Conservation (phyloP, 2,329 filamentous ascomycete species). For the Aspergillus felis region DNA sequence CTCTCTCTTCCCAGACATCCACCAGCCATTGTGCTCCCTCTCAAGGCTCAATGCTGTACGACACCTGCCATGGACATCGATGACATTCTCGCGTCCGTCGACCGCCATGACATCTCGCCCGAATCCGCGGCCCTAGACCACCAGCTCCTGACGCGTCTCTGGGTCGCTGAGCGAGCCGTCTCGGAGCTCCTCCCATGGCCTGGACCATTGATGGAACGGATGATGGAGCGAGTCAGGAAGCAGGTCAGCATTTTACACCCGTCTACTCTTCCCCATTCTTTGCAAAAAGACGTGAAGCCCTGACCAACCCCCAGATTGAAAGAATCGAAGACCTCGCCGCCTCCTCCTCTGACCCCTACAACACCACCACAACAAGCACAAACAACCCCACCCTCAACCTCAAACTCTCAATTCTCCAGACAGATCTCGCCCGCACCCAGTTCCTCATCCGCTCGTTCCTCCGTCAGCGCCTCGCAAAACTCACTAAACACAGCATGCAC, state of each 20-base stretch:
- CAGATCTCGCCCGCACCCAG: slow-evolving; percentile 90
- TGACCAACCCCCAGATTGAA: slow-evolving; percentile 48
- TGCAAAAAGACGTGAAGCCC: too few relatives aligned
- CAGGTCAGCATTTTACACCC: slow-evolving; percentile 43
- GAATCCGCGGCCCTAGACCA: slow-evolving; percentile 59
- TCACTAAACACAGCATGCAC: slow-evolving; percentile 50
- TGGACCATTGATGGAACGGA: slow-evolving; percentile 72
- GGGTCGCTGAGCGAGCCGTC: slow-evolving; percentile 86
- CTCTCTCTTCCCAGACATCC: not conserved
- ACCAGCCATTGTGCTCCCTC: not conserved
- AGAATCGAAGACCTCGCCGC: slow-evolving; percentile 59
- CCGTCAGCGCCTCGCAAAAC: slow-evolving; percentile 79
- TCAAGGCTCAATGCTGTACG: slow-evolving; percentile 1
- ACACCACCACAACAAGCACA: slow-evolving; percentile 60
- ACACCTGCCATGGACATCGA: slow-evolving; percentile 65
- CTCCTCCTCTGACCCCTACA: slow-evolving; percentile 39
- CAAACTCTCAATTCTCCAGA: slow-evolving; percentile 89
- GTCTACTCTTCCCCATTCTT: not conserved
- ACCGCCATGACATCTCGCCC: slow-evolving; percentile 50
- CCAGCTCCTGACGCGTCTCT: slow-evolving; percentile 83
- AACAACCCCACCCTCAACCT: slow-evolving; percentile 92
- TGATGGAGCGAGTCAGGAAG: slow-evolving; percentile 66
- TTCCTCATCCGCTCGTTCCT: slow-evolving; percentile 82
- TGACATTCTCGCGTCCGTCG: slow-evolving; percentile 72
- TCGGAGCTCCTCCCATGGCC: slow-evolving; percentile 84